A percentile compares a stretch with the other conserved stretches of the same genome.
These are phyloP conservation scores for Dillenia suffruticosa DNA, from an alignment of 164 flowering plant species.

Conservation along the genomic window DNA sequence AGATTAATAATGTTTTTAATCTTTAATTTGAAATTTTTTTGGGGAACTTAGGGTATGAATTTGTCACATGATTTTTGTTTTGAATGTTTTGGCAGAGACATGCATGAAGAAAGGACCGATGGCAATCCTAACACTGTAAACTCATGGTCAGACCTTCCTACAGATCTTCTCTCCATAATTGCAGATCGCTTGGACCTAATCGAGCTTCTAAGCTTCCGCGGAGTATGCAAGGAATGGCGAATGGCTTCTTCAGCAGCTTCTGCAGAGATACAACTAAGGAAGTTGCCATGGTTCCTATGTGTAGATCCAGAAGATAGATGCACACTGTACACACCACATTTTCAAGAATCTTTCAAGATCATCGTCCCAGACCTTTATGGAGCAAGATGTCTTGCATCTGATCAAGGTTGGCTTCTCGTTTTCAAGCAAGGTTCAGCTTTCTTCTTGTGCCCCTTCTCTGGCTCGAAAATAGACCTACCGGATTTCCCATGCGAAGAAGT, in stretches of 20 bases:
- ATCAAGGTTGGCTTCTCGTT: constrained; percentile 25
- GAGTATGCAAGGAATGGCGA: constrained; percentile 20
- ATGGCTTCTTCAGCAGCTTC: constrained; percentile 14
- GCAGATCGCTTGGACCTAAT: constrained; percentile 9
- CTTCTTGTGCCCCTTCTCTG: constrained; percentile 26
- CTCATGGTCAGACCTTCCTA: constrained; percentile 19
- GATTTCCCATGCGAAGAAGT: constrained; percentile 10
- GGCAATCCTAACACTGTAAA: background rate
- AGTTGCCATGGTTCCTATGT: constrained; percentile 15
- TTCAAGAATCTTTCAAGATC: background rate
- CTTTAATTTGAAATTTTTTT: too few species aligned
- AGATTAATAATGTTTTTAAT: too few species aligned
- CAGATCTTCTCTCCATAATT: constrained; percentile 13
- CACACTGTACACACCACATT: background rate
- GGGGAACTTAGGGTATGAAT: too few species aligned
- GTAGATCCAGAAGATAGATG: background rate
- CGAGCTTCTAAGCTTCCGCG: constrained; percentile 16
- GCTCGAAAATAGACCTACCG: constrained; percentile 18
- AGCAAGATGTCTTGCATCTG: constrained; percentile 27
- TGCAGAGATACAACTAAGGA: constrained; percentile 2
- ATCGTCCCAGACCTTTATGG: constrained; percentile 17
- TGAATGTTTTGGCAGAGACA: too few species aligned
- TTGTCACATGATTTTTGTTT: too few species aligned
- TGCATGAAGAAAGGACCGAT: too few species aligned
- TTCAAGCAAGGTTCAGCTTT: constrained; percentile 11